A percentile compares a stretch with the other conserved stretches of the same genome.
Evolutionary conservation across 1,139 yeast genomes (phyloP).

Genomic region (Candida sanyaensis): DNA sequence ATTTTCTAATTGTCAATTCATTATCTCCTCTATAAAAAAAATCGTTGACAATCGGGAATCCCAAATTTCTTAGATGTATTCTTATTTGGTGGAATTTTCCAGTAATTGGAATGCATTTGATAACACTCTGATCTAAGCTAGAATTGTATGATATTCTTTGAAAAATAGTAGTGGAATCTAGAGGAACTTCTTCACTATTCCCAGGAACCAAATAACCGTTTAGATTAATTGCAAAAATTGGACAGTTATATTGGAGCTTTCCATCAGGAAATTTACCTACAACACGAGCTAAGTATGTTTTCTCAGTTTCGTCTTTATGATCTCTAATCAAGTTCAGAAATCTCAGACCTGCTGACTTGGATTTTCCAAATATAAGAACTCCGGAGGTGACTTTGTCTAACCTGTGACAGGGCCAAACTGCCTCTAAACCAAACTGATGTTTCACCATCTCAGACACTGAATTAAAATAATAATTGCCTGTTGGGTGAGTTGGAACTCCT

Average conservation of each 20-base stretch:
- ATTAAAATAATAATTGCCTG: conserved; percentile 63
- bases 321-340: conserved; percentile 44
- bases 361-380: conserved; percentile 58
- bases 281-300: conserved; percentile 65
- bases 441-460: conserved; percentile 62
- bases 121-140: conserved; percentile 50
- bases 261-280: conserved; percentile 55
- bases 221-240: conserved; percentile 37
- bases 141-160: conserved; percentile 24
- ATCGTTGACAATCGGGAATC: conserved; percentile 72
- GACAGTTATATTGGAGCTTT: conserved; percentile 27
- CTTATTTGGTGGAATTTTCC: conserved; percentile 83
- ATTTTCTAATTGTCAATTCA: conserved; percentile 16
- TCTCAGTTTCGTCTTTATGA: conserved; percentile 37
- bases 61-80: conserved; percentile 66
- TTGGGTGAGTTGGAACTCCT: conserved; percentile 82
- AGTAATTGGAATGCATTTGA: conserved; percentile 65
- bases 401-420: conserved; percentile 64
- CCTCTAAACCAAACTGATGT: conserved; percentile 30
- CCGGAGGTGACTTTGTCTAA: conserved; percentile 80
- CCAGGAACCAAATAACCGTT: conserved; percentile 37
- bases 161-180: conserved; percentile 37
- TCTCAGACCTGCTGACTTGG: conserved; percentile 40
- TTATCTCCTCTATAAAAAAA: conserved; percentile 47
- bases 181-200: conserved; percentile 27